phyloP scores from a whole-genome alignment of 441 rosid species.

The Populus hybrid region DNA sequence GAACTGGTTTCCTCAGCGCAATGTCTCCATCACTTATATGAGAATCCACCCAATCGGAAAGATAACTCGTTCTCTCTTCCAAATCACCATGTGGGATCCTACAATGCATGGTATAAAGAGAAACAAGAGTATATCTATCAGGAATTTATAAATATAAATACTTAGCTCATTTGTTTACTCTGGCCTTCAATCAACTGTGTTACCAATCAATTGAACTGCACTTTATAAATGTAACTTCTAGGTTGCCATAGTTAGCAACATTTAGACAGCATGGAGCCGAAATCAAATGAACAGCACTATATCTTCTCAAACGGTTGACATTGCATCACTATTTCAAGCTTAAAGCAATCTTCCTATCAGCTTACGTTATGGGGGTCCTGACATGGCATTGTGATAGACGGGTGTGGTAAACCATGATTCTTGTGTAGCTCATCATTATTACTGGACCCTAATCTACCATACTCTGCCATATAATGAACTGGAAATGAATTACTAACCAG shows the following conservation, averaged over 20 bases:
- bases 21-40: constrained; percentile 33
- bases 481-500: constrained; percentile 33
- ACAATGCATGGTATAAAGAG: background rate
- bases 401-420: background rate
- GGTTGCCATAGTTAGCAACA: no score
- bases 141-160: background rate
- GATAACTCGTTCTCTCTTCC: constrained; percentile 30
- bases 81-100: constrained; percentile 31
- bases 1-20: constrained; percentile 31
- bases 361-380: no score
- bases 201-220: no score
- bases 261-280: no score
- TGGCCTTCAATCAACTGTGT: background rate
- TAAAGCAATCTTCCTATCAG: no score
- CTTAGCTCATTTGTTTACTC: background rate
- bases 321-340: no score
- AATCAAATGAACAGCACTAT: no score
- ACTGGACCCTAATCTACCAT: background rate
- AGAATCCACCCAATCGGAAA: constrained; percentile 36
- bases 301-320: no score
- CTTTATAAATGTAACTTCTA: no score
- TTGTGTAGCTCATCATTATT: background rate
- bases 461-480: no score
- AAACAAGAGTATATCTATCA: background rate
- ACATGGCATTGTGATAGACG: no score